phyloP scores from a whole-genome alignment of 768 basidiomycete genomes.

The Dictyophora rubrovolvata region DNA sequence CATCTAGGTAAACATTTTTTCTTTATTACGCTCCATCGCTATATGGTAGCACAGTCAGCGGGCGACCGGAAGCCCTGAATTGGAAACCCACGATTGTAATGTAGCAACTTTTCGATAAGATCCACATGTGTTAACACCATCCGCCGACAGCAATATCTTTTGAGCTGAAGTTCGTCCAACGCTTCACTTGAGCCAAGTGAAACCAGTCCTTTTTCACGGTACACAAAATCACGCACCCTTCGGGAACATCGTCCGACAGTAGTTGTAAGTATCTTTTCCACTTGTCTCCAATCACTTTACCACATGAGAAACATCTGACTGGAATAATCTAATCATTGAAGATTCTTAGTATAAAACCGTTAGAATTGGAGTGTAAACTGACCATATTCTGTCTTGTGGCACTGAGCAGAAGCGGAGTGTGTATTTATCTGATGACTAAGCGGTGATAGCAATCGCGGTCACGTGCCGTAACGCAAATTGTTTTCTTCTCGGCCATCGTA shows the following conservation, averaged over 20 bases:
- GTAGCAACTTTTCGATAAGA: conserved; percentile 91
- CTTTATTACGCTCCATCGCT: conserved; percentile 21
- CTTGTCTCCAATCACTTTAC: conserved; percentile 95
- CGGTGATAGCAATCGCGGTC: neutral
- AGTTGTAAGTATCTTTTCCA: conserved; percentile 85
- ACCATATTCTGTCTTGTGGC: conserved; percentile 6
- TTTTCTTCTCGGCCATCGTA: neutral
- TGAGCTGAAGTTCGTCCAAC: conserved; percentile 78
- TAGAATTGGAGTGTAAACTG: neutral
- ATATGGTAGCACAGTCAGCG: neutral
- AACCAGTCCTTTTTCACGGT: neutral
- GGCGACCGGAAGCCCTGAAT: neutral
- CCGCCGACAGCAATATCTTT: conserved; percentile 90
- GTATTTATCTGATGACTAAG: neutral
- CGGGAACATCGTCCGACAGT: conserved; percentile 68
- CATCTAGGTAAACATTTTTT: neutral
- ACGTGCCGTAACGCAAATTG: conserved; percentile 5
- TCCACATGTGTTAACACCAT: conserved; percentile 99
- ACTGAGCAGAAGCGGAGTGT: neutral
- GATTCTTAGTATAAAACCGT: neutral
- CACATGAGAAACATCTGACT: conserved; percentile 91
- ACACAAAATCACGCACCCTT: conserved; percentile 54
- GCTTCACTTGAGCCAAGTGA: conserved; percentile 53
- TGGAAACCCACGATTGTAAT: conserved; percentile 76
- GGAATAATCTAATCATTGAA: conserved; percentile 69